phyloP scores from a whole-genome alignment of 164 flowering plant genomes.

The Piper longum region DNA sequence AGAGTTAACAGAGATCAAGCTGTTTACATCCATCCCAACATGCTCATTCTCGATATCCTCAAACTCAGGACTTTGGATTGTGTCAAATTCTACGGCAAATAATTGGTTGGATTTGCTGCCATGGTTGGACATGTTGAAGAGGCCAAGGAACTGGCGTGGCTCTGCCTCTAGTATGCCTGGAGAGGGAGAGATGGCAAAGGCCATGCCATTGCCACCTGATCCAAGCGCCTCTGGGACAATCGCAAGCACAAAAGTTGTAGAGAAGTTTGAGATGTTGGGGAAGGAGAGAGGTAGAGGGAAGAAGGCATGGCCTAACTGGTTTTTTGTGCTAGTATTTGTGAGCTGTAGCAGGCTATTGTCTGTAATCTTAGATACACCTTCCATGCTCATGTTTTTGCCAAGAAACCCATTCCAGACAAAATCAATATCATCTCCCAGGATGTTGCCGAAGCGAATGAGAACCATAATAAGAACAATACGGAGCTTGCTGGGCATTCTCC shows the following conservation, averaged over 20 bases:
- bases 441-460: neutral
- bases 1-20: slow-evolving; percentile 10
- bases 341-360: neutral
- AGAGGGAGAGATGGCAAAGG: slow-evolving; percentile 22
- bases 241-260: neutral
- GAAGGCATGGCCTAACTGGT: neutral
- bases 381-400: neutral
- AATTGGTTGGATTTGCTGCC: slow-evolving; percentile 19
- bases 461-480: neutral
- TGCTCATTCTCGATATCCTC: slow-evolving; percentile 24
- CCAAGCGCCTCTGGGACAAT: neutral
- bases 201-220: neutral
- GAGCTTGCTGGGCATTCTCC: neutral
- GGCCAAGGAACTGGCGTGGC: slow-evolving; percentile 25
- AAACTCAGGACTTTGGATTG: slow-evolving; percentile 18
- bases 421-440: neutral
- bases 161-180: slow-evolving; percentile 13
- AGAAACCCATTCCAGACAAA: neutral
- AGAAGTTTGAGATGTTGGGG: neutral
- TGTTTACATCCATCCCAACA: slow-evolving; percentile 35
- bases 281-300: neutral
- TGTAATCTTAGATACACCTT: neutral
- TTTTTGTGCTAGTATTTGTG: neutral
- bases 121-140: slow-evolving; percentile 18
- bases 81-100: slow-evolving; percentile 39